Evolutionary conservation across 331 rosid species (phyloP), one percentile per base, ranked within the genome.

Genomic region (Quercus lobata): DNA sequence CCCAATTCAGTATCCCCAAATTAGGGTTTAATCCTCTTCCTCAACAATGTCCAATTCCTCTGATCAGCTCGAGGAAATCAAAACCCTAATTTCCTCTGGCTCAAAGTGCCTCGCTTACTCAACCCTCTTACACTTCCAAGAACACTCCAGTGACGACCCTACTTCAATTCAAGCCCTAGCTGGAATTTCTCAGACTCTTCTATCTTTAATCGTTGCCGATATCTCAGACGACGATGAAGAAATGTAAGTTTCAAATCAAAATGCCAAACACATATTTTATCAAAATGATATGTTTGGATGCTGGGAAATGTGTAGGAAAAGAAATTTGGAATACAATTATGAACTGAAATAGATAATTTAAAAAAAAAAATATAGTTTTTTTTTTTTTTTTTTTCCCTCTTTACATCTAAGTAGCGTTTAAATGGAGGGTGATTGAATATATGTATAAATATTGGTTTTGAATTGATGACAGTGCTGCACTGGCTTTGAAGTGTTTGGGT

Each of bases 401-500:
- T 21, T 57, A 5, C 22, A 11, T 57, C 11, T 7, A 21, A 57
- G 21, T 57, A 8, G 29, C 0, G 9, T 37, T 37, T 0, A 0
- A 41, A 41, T 41, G 3, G 12, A 41, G 46, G 46, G 3, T 27
- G 6, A 6, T 55, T 69, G 18, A 79, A 75, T 18, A 30, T 8
- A 30, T 24, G 4, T 14, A 46, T 41, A 41, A 8, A 41, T 41
- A 10, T 25, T 58, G 14, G 6, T 35, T 37, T 79, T 34, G 71
- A 65, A 32, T 29, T 46, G 56, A 55, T 80, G 66, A 21, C 84
- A 94, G 98, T 74, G 91, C 88, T 3, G 79, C 91, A 24, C 94
- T 84, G 83, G 93, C 98, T 8, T 86, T 92, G 90, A 91, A 92
- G 85, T 87, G 97, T 75, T 77, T 94, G 89, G 98, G 97, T 37